Evolutionary conservation across 257 asterid genomes (phyloP), one percentile per base, ranked within the genome.

Genomic region (Euphrasia confusa): DNA sequence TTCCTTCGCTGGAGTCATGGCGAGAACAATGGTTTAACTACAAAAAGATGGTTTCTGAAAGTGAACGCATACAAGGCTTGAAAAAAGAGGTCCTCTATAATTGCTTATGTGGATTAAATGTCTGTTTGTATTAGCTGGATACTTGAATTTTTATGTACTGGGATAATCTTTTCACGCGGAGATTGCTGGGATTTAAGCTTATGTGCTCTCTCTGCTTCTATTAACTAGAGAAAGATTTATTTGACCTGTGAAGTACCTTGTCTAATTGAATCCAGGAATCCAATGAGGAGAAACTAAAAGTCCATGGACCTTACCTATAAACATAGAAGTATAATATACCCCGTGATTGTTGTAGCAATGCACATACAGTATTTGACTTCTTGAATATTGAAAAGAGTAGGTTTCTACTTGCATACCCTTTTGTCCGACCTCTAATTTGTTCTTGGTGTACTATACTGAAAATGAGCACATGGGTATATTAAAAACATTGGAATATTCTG

Each of bases 1-100:
- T 87, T 60, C 99, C 99, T 67, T 89, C 97, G 21, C 70, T 85
- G 67, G 95, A 87, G 45, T 72, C 71, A 61, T 93, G 99, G 99
- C 77, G 85, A 64, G 91, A 93, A 5, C 92, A 80, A 70, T 89
- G 96, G 97, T 68, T 83, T 72, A 77, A 79, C 74, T 81, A 85
- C 81, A 93, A 79, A 69, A 85, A 72, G 72, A 71, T 73, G 61
- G 73, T 82, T 72, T 67, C 84, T 42, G 96, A 89, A 77, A 83
- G 96, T 72, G 95, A 81, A 66, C 76, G 40, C 53, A 77, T 64
- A 70, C 78, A 65, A 58, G 68, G 74, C 27, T 63, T 70, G 68
- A 81, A 72, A 78, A 89, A 79, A 62, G 89, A 83, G 96, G 99
- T 93, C 24, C 49, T 77, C 35, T 15, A 14, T 61, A n/a, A 52